Conservation (phyloP, 176 grass and related monocot species). For the Tillandsia leiboldiana region DNA sequence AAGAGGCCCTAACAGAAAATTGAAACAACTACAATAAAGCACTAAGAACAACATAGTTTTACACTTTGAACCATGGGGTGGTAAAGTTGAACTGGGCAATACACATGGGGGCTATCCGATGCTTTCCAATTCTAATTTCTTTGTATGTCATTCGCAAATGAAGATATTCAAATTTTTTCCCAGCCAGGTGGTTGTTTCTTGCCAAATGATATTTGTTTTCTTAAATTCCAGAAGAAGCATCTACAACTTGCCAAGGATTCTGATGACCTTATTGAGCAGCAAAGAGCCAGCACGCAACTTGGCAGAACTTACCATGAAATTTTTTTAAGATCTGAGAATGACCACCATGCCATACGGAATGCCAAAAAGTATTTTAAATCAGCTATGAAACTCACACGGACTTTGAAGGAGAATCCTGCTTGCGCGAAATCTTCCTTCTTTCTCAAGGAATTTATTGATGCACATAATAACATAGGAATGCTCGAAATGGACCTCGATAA, state of each 20-base stretch:
- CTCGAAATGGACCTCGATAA: conserved; percentile 86
- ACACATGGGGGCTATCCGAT: no score
- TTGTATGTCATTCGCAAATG: neutral
- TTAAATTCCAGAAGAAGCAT: conserved; percentile 72
- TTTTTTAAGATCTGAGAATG: conserved; percentile 57
- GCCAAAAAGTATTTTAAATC: conserved; percentile 86
- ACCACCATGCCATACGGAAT: conserved; percentile 63
- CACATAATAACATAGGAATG: conserved; percentile 93
- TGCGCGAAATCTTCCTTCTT: conserved; percentile 27
- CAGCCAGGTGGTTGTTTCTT: neutral
- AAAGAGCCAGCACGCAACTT: conserved; percentile 86
- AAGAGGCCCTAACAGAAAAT: no score
- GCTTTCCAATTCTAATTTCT: neutral
- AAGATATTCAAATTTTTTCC: neutral
- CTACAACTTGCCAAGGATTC: conserved; percentile 71
- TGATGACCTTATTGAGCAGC: conserved; percentile 73
- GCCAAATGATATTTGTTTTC: conserved; percentile 23
- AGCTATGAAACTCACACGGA: conserved; percentile 50
- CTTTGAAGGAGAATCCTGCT: conserved; percentile 41
- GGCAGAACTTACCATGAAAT: conserved; percentile 87
- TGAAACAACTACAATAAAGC: no score
- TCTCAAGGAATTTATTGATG: conserved; percentile 84
- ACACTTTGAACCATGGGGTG: no score
- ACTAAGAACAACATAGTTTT: no score
- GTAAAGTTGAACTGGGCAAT: no score